phyloP scores from a whole-genome alignment of 768 basidiomycete species.

The Auriscalpium microsporum region DNA sequence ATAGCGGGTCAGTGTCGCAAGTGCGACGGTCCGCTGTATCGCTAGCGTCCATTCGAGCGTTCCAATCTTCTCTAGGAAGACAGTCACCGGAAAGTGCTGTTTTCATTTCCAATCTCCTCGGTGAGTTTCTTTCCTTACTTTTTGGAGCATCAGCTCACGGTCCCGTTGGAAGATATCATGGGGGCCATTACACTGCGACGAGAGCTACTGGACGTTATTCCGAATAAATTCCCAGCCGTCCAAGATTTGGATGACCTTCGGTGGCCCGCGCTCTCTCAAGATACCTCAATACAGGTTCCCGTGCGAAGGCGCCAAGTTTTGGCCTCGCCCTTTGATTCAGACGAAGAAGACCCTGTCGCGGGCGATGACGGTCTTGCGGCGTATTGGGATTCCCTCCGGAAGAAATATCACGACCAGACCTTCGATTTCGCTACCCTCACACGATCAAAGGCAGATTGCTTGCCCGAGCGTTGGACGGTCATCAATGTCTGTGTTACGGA shows the following conservation, averaged over 20 bases:
- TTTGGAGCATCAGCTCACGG: neutral
- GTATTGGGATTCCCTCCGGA: constrained; percentile 57
- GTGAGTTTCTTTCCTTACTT: constrained; percentile 25
- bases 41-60: constrained; percentile 59
- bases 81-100: constrained; percentile 38
- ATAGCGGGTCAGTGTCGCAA: constrained; percentile 56
- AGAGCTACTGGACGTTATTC: constrained; percentile 79
- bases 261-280: constrained; percentile 56
- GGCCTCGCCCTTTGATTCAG: constrained; percentile 20
- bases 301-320: constrained; percentile 15
- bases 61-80: constrained; percentile 76
- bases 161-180: constrained; percentile 49
- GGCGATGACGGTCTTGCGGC: constrained; percentile 28
- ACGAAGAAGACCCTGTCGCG: constrained; percentile 30
- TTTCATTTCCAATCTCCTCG: constrained; percentile 55
- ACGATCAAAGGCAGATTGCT: constrained; percentile 29
- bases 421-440: constrained; percentile 36
- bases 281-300: constrained; percentile 31
- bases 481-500: constrained; percentile 78
- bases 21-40: constrained; percentile 70
- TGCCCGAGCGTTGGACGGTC: constrained; percentile 78
- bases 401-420: constrained; percentile 42
- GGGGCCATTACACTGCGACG: constrained; percentile 72
- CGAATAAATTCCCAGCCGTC: constrained; percentile 50
- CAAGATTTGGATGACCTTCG: constrained; percentile 51